phyloP scores from a whole-genome alignment of 345 rosid species.

The Corchorus capsularis region DNA sequence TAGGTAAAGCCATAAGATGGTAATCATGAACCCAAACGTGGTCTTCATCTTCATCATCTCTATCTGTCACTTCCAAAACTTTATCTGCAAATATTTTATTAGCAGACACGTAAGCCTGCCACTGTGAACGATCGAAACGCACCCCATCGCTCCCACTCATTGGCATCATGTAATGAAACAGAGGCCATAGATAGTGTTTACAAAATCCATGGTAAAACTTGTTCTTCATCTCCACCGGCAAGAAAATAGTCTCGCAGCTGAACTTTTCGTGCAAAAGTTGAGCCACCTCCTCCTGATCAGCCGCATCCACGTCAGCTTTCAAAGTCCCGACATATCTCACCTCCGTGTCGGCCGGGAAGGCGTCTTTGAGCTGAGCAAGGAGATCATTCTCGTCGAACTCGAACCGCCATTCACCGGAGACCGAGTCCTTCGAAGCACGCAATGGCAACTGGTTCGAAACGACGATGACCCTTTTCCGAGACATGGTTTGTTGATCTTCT shows the following conservation, averaged over 20 bases:
- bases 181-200: slow-evolving; percentile 88
- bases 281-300: slow-evolving; percentile 65
- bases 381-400: slow-evolving; percentile 64
- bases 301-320: slow-evolving; percentile 48
- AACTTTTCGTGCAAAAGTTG: slow-evolving; percentile 49
- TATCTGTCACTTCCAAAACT: slow-evolving; percentile 29
- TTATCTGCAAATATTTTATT: slow-evolving; percentile 71
- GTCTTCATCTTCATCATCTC: slow-evolving; percentile 69
- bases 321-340: slow-evolving; percentile 67
- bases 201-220: slow-evolving; percentile 83
- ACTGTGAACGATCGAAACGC: slow-evolving; percentile 51
- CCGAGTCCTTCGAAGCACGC: slow-evolving; percentile 36
- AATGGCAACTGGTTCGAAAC: slow-evolving; percentile 79
- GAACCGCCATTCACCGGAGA: slow-evolving; percentile 45
- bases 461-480: slow-evolving; percentile 48
- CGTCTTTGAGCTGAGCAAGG: slow-evolving; percentile 61
- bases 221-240: slow-evolving; percentile 50
- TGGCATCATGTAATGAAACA: slow-evolving; percentile 75
- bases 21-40: slow-evolving; percentile 87
- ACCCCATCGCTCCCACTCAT: slow-evolving; percentile 52
- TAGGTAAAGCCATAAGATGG: slow-evolving; percentile 79
- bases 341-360: slow-evolving; percentile 52
- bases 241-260: slow-evolving; percentile 67
- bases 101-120: slow-evolving; percentile 67
- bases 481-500: slow-evolving; percentile 7